phyloP scores from a whole-genome alignment of 306 rosid species.

The Luffa aegyptiaca region DNA sequence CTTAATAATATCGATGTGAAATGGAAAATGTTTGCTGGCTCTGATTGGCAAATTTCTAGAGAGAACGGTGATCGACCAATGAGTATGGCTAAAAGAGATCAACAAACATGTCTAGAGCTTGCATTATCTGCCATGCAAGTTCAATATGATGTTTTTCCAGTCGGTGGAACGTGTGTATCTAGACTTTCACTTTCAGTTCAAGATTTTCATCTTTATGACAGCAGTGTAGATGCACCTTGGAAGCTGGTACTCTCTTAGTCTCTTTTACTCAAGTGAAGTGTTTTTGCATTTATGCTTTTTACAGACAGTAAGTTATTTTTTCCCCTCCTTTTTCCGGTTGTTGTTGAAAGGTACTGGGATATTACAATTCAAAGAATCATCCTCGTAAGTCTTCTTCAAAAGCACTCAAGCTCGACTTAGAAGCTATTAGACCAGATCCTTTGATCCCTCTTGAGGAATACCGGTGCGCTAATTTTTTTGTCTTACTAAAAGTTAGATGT shows the following conservation, averaged over 20 bases:
- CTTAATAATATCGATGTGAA: constrained; percentile 59
- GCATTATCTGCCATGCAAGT: constrained; percentile 53
- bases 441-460: constrained; percentile 89
- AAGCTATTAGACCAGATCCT: constrained; percentile 95
- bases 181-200: constrained; percentile 65
- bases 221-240: constrained; percentile 87
- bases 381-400: constrained; percentile 79
- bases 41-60: constrained; percentile 46
- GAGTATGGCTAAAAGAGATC: constrained; percentile 40
- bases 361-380: constrained; percentile 72
- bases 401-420: constrained; percentile 87
- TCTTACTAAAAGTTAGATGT: background rate
- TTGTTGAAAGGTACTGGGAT: constrained; percentile 60
- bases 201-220: constrained; percentile 69
- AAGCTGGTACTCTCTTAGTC: constrained; percentile 57
- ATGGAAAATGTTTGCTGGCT: constrained; percentile 83
- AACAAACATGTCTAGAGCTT: constrained; percentile 48
- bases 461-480: constrained; percentile 36
- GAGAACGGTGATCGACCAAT: constrained; percentile 28
- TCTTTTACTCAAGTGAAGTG: background rate
- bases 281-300: constrained; percentile 10
- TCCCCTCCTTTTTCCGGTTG: constrained; percentile 12
- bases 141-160: constrained; percentile 67
- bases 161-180: constrained; percentile 62
- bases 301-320: background rate